Conservation (phyloP, 2,329 filamentous ascomycete genomes). For the Paecilomyces fulvus region DNA sequence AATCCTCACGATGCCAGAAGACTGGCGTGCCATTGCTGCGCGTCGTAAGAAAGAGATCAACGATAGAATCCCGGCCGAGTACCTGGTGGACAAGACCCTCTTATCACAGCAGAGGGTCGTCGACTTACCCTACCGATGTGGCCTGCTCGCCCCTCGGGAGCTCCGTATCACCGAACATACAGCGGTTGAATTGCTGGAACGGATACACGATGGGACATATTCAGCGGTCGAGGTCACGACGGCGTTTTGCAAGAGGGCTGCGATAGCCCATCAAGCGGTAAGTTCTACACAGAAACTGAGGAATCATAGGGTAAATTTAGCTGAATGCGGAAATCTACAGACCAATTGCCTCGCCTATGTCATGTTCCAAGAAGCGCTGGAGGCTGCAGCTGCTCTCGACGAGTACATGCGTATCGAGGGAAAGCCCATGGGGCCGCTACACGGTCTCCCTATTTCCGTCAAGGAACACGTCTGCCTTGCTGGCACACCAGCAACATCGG, state of each 20-base stretch:
- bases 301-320: not conserved
- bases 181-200: constrained; percentile 3
- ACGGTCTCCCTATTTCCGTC: constrained; percentile 45
- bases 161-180: constrained; percentile 3
- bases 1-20: not conserved
- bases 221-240: constrained; percentile 4
- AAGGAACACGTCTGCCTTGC: constrained; percentile 54
- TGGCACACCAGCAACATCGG: constrained; percentile 47
- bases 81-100: not conserved
- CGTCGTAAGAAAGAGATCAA: not conserved
- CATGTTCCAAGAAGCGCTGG: constrained; percentile 14
- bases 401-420: constrained; percentile 14
- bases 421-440: constrained; percentile 37
- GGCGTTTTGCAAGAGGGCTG: constrained; percentile 41
- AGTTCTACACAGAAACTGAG: not conserved
- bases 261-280: constrained; percentile 18
- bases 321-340: constrained; percentile 1
- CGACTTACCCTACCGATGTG: not conserved
- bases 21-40: not conserved
- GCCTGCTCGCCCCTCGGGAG: constrained; percentile 2
- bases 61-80: not conserved
- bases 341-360: constrained; percentile 17
- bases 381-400: constrained; percentile 12
- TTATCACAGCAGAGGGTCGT: not conserved
- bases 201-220: constrained; percentile 1